Conservation (phyloP, 192 early-diverging fungal species). For the Coemansia sp. region DNA sequence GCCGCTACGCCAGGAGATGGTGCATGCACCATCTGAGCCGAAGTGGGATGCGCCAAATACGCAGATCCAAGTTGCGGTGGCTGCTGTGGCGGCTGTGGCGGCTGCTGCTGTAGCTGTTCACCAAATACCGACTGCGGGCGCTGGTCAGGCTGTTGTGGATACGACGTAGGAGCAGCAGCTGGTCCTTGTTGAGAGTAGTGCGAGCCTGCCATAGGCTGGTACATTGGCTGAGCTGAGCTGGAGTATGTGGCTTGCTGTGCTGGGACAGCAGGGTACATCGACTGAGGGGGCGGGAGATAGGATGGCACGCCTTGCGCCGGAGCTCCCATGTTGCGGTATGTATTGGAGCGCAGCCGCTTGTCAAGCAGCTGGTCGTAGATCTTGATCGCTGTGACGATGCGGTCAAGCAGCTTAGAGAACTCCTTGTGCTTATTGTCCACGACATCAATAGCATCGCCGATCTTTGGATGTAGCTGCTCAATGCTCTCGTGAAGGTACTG, state of each 20-base stretch:
- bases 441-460: constrained; percentile 70
- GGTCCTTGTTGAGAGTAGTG: constrained; percentile 9
- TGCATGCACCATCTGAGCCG: constrained; percentile 3
- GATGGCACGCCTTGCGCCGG: constrained; percentile 16
- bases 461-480: constrained; percentile 79
- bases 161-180: background rate
- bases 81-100: constrained; percentile 6
- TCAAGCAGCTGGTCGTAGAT: constrained; percentile 88
- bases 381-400: constrained; percentile 75
- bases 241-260: constrained; percentile 32
- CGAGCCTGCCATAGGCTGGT: constrained; percentile 11
- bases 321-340: constrained; percentile 14
- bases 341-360: constrained; percentile 60
- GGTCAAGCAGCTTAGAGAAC: constrained; percentile 77
- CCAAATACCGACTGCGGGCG: constrained; percentile 13
- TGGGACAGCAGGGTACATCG: constrained; percentile 33
- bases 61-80: constrained; percentile 19
- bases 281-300: constrained; percentile 30
- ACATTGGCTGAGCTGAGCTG: constrained; percentile 30
- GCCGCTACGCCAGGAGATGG: background rate
- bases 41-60: constrained; percentile 1
- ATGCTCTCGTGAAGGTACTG: constrained; percentile 86
- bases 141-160: constrained; percentile 30
- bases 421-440: constrained; percentile 76
- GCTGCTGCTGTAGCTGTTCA: constrained; percentile 13